Base-by-base conservation (phyloP, 306 rosid genomes). In the Gynostemma pentaphyllum region DNA sequence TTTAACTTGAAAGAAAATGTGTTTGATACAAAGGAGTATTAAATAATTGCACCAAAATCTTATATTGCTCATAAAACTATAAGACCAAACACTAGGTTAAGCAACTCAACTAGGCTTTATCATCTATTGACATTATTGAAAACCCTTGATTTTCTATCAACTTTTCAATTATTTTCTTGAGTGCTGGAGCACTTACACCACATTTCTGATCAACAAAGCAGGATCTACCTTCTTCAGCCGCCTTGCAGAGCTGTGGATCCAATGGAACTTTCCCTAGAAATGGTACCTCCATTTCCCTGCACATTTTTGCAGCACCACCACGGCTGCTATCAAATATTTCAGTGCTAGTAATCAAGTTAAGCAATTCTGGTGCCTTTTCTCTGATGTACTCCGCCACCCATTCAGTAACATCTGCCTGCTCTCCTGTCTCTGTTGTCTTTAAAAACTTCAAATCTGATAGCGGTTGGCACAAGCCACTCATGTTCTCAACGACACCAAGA, bases 201-300 rank as follows among this genome's bases (percentile, higher is more conserved):
- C 90, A 73, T 34, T 66, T 76, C 52, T 82, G 81, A 65, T 80
- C 87, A 66, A 42, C 60, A 70, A 92, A 92, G 71, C 98, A 92
- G 36, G 98, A 92, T 51, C 84, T 76, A 24, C 96, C 98, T 72
- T 82, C 95, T 74, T 92, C 98, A 3, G 98, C 90, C 7, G 88
- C 98, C 83, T 88, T 92, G 57, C 98, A 82, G 50, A 88, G 95
- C 81, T 72, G 75, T 12, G 98, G 98, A 40, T 92, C 98, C 75
- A 92, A 67, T 10, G 98, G 98, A 61, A 92, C 90, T 74, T 81
- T 84, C 56, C 98, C 98, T 29, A 92, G 80, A 80, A 88, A 88
- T 5, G 88, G 87, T 16, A 92, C 87, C 13, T 77, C 90, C 95
- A 88, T 84, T 37, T 86, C 96, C 52, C 39, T 71, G 67, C 88